Conservation (phyloP, 2,329 filamentous ascomycete genomes). For the Xylariaceae sp. region DNA sequence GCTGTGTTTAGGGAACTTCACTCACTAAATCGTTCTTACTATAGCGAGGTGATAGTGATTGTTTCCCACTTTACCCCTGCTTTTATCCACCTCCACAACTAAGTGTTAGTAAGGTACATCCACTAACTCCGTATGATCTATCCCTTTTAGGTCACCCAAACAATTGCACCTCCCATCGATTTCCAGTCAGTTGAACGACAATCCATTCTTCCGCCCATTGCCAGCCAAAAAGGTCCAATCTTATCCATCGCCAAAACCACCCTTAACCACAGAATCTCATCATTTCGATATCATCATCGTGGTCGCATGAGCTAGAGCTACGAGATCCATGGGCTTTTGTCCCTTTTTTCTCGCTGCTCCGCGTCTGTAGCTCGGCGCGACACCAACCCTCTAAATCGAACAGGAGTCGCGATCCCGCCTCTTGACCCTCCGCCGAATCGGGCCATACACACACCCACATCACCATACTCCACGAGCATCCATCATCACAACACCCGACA, state of each 20-base stretch:
- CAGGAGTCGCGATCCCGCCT: constrained; percentile 21
- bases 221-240: constrained; percentile 9
- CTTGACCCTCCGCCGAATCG: constrained; percentile 21
- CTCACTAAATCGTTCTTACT: too few species aligned
- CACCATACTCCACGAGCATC: too few species aligned
- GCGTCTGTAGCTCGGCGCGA: constrained; percentile 25
- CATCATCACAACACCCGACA: constrained; percentile 35
- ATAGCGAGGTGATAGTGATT: too few species aligned
- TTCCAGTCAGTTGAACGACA: too few species aligned
- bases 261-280: constrained; percentile 17
- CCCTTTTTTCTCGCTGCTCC: constrained; percentile 26
- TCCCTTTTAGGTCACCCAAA: too few species aligned
- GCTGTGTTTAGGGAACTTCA: too few species aligned
- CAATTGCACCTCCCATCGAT: too few species aligned
- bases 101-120: too few species aligned
- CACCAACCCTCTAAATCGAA: constrained; percentile 15
- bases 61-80: too few species aligned
- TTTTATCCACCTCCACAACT: too few species aligned
- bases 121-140: too few species aligned
- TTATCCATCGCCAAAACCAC: constrained; percentile 24
- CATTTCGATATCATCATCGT: constrained; percentile 12
- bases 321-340: constrained; percentile 25
- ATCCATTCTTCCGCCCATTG: constrained; percentile 12
- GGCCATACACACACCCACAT: constrained; percentile 17
- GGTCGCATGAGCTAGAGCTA: constrained; percentile 25